These are phyloP conservation scores for Olyra latifolia DNA, from an alignment of 176 grass and related monocot genomes.

Conservation along the genomic window DNA sequence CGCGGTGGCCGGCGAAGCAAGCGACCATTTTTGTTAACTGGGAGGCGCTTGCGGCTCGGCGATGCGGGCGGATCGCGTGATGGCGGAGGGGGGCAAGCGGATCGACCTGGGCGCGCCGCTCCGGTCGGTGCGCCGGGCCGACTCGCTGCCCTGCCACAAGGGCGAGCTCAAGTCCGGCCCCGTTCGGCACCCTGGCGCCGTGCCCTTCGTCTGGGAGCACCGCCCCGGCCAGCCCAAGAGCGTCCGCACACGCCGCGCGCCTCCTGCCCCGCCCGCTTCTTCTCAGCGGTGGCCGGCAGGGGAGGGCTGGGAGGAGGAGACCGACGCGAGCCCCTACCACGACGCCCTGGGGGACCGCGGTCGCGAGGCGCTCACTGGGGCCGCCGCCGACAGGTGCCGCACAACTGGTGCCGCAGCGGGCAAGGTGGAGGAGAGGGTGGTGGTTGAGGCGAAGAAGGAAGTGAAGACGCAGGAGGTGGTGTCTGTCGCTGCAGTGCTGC, in stretches of 20 bases:
- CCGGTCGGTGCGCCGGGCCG: constrained; percentile 28
- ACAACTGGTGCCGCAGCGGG: background rate
- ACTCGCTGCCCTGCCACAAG: constrained; percentile 45
- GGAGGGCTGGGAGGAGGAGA: constrained; percentile 23
- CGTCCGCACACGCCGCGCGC: constrained; percentile 34
- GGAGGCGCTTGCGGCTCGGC: background rate
- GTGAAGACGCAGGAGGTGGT: constrained; percentile 16
- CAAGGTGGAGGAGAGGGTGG: constrained; percentile 2
- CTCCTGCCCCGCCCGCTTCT: background rate
- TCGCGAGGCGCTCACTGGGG: background rate
- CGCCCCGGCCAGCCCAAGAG: constrained; percentile 81
- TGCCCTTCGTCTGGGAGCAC: constrained; percentile 93
- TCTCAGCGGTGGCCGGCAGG: constrained; percentile 20
- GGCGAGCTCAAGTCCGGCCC: constrained; percentile 71
- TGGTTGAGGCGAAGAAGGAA: background rate
- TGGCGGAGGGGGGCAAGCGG: constrained; percentile 45
- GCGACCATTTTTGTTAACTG: background rate
- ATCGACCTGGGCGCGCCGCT: constrained; percentile 75
- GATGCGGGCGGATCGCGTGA: constrained; percentile 36
- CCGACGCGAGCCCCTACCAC: constrained; percentile 30
- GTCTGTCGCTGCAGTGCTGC: background rate
- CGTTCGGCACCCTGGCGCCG: constrained; percentile 60
- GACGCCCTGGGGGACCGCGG: constrained; percentile 23
- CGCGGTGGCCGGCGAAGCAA: constrained; percentile 41
- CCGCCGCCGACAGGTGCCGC: background rate